A percentile compares a stretch with the other conserved stretches of the same genome.
Conservation (phyloP, 2,329 filamentous ascomycete species). For the Annulohypoxylon truncatum region DNA sequence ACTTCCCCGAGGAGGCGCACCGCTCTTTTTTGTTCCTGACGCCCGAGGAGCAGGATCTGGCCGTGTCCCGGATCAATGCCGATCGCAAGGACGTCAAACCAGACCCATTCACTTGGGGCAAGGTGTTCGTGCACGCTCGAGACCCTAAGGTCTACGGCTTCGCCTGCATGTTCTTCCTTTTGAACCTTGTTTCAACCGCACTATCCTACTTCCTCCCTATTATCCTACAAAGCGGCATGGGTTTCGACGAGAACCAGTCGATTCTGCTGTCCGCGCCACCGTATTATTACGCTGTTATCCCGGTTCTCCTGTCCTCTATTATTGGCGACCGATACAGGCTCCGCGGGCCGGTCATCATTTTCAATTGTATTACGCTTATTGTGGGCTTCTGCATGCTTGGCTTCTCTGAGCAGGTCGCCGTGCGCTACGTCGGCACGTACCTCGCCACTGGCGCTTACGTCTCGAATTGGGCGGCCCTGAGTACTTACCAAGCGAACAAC, state of each 20-base stretch:
- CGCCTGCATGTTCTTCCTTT: constrained; percentile 71
- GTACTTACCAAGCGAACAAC: constrained; percentile 72
- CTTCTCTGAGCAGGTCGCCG: constrained; percentile 67
- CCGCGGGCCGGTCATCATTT: constrained; percentile 71
- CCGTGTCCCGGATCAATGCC: constrained; percentile 66
- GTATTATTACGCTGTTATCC: constrained; percentile 74
- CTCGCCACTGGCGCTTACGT: constrained; percentile 76
- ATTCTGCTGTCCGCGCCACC: constrained; percentile 75
- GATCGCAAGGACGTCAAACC: constrained; percentile 70
- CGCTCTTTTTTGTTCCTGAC: constrained; percentile 68
- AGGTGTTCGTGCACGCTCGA: constrained; percentile 66
- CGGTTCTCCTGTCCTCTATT: constrained; percentile 71
- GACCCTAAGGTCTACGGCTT: constrained; percentile 75
- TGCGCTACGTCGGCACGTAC: constrained; percentile 73
- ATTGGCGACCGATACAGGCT: constrained; percentile 70
- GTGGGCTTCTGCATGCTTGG: constrained; percentile 74
- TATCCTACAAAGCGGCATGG: constrained; percentile 67
- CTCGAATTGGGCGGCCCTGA: constrained; percentile 75
- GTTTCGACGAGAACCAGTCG: constrained; percentile 62
- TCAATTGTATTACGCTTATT: constrained; percentile 72
- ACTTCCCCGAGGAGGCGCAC: constrained; percentile 72
- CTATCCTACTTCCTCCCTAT: constrained; percentile 74
- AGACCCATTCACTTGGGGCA: constrained; percentile 66
- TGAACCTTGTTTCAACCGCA: constrained; percentile 74
- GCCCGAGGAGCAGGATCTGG: constrained; percentile 65